Conservation (phyloP, 768 basidiomycete genomes). For the Russula sp. region DNA sequence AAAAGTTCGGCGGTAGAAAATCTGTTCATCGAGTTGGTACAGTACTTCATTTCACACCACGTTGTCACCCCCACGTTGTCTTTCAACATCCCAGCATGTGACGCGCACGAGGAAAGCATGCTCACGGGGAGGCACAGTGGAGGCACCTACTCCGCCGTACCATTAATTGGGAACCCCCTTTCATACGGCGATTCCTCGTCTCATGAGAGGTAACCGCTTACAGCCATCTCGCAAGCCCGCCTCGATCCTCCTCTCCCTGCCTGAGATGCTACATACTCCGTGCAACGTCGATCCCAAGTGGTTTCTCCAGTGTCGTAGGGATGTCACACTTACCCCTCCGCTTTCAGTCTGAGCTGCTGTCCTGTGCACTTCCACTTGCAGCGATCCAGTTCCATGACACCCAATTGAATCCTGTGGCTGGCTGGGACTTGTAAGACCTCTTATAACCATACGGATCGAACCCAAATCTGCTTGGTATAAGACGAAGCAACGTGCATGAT, state of each 20-base stretch:
- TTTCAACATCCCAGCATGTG: background rate
- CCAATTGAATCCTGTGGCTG: too few relatives aligned
- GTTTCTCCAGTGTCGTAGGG: background rate
- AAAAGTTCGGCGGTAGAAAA: slow-evolving; percentile 1
- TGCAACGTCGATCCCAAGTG: background rate
- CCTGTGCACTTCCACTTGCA: too few relatives aligned
- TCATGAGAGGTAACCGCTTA: background rate
- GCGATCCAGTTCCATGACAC: too few relatives aligned
- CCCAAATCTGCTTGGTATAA: too few relatives aligned
- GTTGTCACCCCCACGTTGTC: slow-evolving; percentile 2
- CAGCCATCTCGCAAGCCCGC: background rate
- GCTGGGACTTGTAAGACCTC: too few relatives aligned
- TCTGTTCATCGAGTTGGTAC: background rate
- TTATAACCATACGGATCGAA: too few relatives aligned
- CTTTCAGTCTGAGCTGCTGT: background rate
- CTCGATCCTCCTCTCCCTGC: background rate
- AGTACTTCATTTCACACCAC: background rate
- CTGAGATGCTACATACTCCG: background rate
- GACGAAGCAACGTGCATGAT: too few relatives aligned
- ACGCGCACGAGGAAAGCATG: background rate
- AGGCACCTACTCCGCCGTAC: background rate
- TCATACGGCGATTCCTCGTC: background rate
- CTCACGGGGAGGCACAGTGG: background rate
- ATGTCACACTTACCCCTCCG: background rate
- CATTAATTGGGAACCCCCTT: background rate